Evolutionary conservation across 176 grass and related monocot genomes (phyloP), one percentile per base, ranked within the genome.

Genomic region (Pharus latifolius): DNA sequence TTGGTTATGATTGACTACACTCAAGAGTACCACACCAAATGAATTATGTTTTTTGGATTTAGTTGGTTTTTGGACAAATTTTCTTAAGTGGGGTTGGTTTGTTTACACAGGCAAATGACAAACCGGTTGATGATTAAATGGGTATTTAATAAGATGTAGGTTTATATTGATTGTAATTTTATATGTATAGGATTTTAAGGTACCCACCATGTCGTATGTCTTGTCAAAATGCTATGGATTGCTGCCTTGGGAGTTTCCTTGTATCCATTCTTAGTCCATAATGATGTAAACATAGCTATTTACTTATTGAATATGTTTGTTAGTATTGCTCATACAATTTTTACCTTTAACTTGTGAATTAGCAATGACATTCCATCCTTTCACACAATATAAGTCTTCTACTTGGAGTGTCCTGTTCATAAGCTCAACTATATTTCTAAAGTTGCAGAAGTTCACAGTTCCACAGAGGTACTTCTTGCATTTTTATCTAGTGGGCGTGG

Each of bases 391-490:
- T 7, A 57, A 5, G 3, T 44, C 58, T 12, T 73, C 3, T 43
- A 23, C 20, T 69, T 42, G 35, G 18, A 59, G 23, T n/a, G 24
- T 58, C 49, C 20, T 50, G 12, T 44, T 69, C 1, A 38, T 10
- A 29, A 53, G 43, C 52, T 73, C 3, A 77, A 5, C 47, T n/a
- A 32, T 49, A n/a, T 78, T 55, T 77, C 31, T n/a, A 7, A 63
- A 67, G 69, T 53, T 84, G 79, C 90, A 98, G 95, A 88, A 76
- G 23, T 98, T 94, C 75, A 88, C 90, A 0, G 87, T 94, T 78
- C 95, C 95, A 19, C 95, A 93, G n/a, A 88, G 81, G 71, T 98
- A 80, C 62, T 98, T 86, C 84, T 91, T 94, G 67, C 95, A 98
- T 83, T 98, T 98, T 82, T 98, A 94, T 47, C 57, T 91, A 18